These are phyloP conservation scores for Trypanosomatidae sp. DNA, from an alignment of 208 protist genomes.

Conservation along the genomic window DNA sequence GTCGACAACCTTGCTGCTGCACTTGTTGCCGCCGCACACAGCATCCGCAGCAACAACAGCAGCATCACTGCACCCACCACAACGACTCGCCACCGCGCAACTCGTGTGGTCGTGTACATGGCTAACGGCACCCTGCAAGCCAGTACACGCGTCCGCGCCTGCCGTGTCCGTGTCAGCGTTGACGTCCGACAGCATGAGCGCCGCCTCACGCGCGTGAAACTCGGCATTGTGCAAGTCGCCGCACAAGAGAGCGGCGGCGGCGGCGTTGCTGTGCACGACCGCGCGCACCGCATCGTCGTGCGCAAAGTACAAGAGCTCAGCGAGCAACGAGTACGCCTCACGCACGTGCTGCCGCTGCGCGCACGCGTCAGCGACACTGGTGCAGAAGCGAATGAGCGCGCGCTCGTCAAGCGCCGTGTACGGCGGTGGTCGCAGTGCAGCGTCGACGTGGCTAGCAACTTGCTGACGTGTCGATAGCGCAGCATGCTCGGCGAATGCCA, in stretches of 20 bases:
- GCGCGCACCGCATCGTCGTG: conserved; percentile 39
- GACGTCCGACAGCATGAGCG: conserved; percentile 23
- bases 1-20: too few species aligned
- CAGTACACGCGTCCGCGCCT: too few species aligned
- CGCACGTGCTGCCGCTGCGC: conserved; percentile 22
- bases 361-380: conserved; percentile 64
- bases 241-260: conserved; percentile 26
- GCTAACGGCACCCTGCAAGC: too few species aligned
- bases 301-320: conserved; percentile 39
- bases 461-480: conserved; percentile 9
- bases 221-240: conserved; percentile 64
- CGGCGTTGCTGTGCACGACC: conserved; percentile 52
- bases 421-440: conserved; percentile 22
- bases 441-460: conserved; percentile 23
- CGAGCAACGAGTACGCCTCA: conserved; percentile 33
- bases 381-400: conserved; percentile 62
- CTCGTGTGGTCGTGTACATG: too few species aligned
- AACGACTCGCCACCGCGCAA: too few species aligned
- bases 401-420: conserved; percentile 50
- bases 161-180: too few species aligned
- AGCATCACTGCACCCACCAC: too few species aligned
- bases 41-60: too few species aligned
- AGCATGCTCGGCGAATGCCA: too few species aligned
- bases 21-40: too few species aligned
- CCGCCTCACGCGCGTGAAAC: conserved; percentile 62